Base-by-base conservation (phyloP, 1,139 yeast genomes). In the Tardiomyces digboiensis region DNA sequence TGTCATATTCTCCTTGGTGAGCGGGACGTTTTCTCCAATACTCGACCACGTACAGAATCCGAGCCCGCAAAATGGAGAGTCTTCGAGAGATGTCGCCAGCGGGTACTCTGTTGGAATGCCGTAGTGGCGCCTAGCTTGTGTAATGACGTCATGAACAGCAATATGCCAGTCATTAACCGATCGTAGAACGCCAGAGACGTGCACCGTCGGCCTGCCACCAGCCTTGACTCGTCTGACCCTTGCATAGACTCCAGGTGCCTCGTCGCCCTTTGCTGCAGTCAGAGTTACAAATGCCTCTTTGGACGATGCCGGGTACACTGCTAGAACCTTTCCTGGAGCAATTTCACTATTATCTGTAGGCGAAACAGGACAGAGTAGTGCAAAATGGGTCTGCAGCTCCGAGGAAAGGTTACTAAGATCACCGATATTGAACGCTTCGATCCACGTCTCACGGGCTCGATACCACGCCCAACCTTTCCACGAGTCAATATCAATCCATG, bases 41-140 rank as follows among this genome's bases (percentile, higher is more conserved):
- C 43, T 40, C 2, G 45, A 43, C 45, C 45, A 43, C 7, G 45
- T 43, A n/a, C 40, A 40, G 21, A 43, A 43, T 18, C 43, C 43
- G n/a, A 43, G 37, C 3, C 38, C 39, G 3, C 21, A 14, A 29
- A 43, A 43, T 6, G 43, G 45, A 5, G 43, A 29, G n/a, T 19
- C 21, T 16, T 19, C 22, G 37, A 13, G 37, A 8, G 7, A n/a
- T 29, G n/a, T n/a, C n/a, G n/a, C n/a, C n/a, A n/a, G n/a, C n/a
- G n/a, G n/a, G 10, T 5, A 26, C 10, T 26, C 33, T 3, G 8
- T 16, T 5, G 16, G 33, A 26, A 26, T 26, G 3, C 33, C 33
- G 10, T 26, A 26, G 5, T 26, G 12, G 33, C 14, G 8, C 5
- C 33, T n/a, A 8, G 33, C 33, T 3, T 5, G 5, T 4, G 8